These are phyloP conservation scores for Didymella keratinophila DNA, from an alignment of 2,329 filamentous ascomycete species.

Conservation along the genomic window DNA sequence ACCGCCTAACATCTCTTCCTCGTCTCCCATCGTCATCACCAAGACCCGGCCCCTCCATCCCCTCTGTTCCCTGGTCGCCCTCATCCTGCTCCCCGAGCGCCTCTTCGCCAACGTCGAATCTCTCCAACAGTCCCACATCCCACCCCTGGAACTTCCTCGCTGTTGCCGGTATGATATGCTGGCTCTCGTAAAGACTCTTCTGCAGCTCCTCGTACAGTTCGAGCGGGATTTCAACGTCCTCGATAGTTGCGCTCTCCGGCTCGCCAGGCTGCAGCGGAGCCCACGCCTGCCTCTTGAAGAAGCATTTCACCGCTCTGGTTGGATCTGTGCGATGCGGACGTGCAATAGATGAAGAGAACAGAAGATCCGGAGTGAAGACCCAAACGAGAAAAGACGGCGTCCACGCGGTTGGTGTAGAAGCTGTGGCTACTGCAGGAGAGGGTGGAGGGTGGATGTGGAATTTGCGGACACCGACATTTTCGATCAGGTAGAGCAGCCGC, in stretches of 20 bases:
- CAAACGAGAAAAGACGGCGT: constrained; percentile 56
- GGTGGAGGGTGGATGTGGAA: constrained; percentile 59
- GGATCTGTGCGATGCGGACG: constrained; percentile 43
- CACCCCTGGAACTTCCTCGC: constrained; percentile 70
- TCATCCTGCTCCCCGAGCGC: constrained; percentile 6
- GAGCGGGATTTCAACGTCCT: constrained; percentile 62
- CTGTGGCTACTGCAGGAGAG: constrained; percentile 1
- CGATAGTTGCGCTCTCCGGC: constrained; percentile 54
- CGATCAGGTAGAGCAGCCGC: constrained; percentile 63
- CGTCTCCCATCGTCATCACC: constrained; percentile 5
- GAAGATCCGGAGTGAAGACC: constrained; percentile 68
- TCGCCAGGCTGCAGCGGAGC: constrained; percentile 38
- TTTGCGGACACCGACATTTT: constrained; percentile 63
- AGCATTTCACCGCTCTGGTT: constrained; percentile 64
- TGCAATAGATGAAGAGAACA: constrained; percentile 59
- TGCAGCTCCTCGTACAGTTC: constrained; percentile 59
- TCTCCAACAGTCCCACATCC: constrained; percentile 69
- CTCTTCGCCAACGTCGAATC: constrained; percentile 53
- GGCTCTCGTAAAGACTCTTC: constrained; percentile 58
- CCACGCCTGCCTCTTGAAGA: constrained; percentile 56
- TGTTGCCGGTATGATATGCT: constrained; percentile 60
- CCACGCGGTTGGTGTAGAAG: constrained; percentile 4
- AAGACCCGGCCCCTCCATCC: neutral
- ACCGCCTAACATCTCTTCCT: constrained; percentile 9
- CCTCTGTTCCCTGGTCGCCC: neutral